Evolutionary conservation across 73 alveolate species (phyloP).

Genomic region (Effrenium voratum): DNA sequence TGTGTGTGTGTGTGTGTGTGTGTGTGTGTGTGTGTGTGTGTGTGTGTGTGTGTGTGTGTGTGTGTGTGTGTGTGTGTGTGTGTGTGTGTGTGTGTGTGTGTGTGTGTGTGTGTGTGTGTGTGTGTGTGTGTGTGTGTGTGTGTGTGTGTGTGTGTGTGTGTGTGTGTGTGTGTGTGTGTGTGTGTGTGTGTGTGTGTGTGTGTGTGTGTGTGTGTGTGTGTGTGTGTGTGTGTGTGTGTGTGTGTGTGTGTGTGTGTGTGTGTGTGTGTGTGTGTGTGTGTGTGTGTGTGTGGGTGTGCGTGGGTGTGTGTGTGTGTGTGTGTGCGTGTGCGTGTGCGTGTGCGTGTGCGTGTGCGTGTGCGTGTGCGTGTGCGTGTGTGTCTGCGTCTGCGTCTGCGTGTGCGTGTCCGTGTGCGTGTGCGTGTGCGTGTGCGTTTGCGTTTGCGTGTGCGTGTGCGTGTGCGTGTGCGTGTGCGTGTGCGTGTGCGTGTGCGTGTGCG

Average conservation of each 20-base stretch:
- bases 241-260: constrained; percentile 4
- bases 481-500: too few species aligned
- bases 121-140: constrained; percentile 4
- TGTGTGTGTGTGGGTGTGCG: too few species aligned
- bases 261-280: not conserved
- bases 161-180: not conserved
- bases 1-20: not conserved
- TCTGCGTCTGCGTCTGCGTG: too few species aligned
- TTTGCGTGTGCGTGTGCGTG: too few species aligned
- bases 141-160: not conserved
- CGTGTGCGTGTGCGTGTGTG: not conserved
- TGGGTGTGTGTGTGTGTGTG: too few species aligned
- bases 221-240: not conserved
- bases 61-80: not conserved
- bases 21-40: constrained; percentile 4
- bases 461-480: too few species aligned
- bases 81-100: constrained; percentile 4
- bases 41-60: not conserved
- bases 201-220: not conserved
- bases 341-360: not conserved
- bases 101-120: not conserved
- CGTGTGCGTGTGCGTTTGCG: too few species aligned
- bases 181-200: constrained; percentile 4
- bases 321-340: not conserved
- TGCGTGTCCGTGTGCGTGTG: not conserved